These are phyloP conservation scores for Geotrichum klebahnii DNA, from an alignment of 1,139 yeast genomes.

Conservation along the genomic window DNA sequence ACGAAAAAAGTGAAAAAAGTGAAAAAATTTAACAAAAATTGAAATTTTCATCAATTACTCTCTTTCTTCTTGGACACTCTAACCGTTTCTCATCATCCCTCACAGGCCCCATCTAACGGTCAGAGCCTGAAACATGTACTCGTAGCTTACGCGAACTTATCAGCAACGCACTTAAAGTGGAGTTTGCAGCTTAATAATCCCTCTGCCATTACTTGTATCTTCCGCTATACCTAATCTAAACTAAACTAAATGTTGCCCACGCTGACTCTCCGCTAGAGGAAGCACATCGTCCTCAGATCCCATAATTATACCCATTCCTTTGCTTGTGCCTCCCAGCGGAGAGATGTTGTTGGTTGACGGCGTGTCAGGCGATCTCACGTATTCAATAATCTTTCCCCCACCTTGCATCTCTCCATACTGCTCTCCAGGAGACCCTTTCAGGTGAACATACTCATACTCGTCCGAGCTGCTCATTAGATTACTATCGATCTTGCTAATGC, in stretches of 20 bases:
- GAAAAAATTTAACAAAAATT: too few species aligned
- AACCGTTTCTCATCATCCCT: too few species aligned
- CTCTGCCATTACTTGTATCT: too few species aligned
- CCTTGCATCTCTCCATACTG: not conserved
- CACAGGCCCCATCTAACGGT: too few species aligned
- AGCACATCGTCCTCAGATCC: not conserved
- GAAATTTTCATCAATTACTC: too few species aligned
- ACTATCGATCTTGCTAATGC: constrained; percentile 1
- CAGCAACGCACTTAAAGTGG: not conserved
- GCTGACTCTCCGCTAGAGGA: not conserved
- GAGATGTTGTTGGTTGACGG: not conserved
- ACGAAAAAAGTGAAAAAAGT: too few species aligned
- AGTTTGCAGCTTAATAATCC: too few species aligned
- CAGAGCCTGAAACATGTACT: too few species aligned
- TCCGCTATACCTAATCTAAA: too few species aligned
- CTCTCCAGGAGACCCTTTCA: not conserved
- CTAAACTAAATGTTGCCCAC: not conserved
- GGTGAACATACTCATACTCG: not conserved
- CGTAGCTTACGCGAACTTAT: too few species aligned
- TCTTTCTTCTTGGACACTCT: too few species aligned
- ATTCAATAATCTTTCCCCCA: not conserved
- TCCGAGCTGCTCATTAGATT: not conserved
- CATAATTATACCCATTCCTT: constrained; percentile 5
- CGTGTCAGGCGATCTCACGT: not conserved
- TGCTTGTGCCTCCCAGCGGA: not conserved